Percentiles rank a stretch among this genome's conserved stretches.
These are phyloP conservation scores for Xylaria arbuscula DNA, from an alignment of 2,329 filamentous ascomycete species.

Conservation along the genomic window DNA sequence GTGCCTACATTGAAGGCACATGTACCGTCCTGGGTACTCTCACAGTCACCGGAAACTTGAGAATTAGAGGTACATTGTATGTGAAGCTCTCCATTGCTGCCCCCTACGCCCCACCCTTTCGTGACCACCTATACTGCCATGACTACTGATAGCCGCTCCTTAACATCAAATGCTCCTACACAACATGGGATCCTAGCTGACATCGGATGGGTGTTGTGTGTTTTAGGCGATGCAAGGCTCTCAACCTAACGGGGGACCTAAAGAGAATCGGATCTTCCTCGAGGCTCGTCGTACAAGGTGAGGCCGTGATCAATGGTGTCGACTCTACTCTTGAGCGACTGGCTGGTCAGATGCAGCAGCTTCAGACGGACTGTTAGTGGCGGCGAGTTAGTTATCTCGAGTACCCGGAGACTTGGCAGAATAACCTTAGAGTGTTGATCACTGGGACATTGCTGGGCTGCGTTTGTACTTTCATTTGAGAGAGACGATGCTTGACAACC, in stretches of 20 bases:
- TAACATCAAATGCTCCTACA: background rate
- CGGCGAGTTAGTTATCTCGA: background rate
- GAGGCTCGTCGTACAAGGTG: background rate
- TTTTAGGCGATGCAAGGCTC: conserved; percentile 18
- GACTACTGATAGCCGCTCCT: background rate
- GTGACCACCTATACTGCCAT: background rate
- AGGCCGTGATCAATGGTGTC: conserved; percentile 5
- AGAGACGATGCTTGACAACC: no score
- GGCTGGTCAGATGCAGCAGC: background rate
- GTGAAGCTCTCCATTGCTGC: conserved; percentile 3
- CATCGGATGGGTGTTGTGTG: background rate
- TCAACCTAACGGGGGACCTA: background rate
- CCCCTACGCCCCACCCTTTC: background rate
- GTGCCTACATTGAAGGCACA: conserved; percentile 15
- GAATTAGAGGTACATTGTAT: conserved; percentile 23
- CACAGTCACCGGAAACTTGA: conserved; percentile 15
- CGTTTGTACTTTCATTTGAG: no score
- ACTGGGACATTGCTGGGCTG: background rate
- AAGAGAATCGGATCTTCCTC: background rate
- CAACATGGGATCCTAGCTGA: background rate
- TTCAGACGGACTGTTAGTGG: background rate
- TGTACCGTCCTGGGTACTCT: conserved; percentile 22
- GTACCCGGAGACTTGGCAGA: background rate
- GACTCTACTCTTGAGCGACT: background rate
- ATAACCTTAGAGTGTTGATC: no score